Base-by-base conservation (phyloP, 106 monocot genomes). In the Triglochin maritima region DNA sequence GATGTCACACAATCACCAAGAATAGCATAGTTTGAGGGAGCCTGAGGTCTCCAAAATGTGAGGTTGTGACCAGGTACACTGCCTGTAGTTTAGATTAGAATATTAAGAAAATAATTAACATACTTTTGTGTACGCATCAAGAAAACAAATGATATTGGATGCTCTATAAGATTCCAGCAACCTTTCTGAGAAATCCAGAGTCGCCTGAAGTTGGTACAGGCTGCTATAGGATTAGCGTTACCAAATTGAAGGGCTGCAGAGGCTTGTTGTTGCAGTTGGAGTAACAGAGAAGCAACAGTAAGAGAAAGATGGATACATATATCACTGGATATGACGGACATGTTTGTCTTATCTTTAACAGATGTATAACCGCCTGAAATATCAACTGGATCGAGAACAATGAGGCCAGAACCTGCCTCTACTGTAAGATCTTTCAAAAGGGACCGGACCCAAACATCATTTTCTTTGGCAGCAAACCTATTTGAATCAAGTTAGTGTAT, bases 21-120 rank as follows among this genome's bases (percentile, higher is more conserved):
- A 53, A 96, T 82, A 67, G 70, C 87, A 81, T 88, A 96, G 70
- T 90, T 91, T 44, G 90, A 70, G 65, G 96, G 87, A 90, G 96
- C 84, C 72, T 96, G 96, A 60, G 96, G 96, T 71, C 96, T 85
- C 96, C 96, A 96, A 80, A 96, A 88, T 45, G 96, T 91, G 5
- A 96, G 88, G 64, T 73, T 84, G 72, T 80, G 81, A 45, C 81
- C 87, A 64, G 80, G 62, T 7, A 72, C 56, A 44, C 74, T 68
- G 43, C 79, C 96, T 96, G 85, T 64, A 84, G 9, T 50, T 67
- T 63, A 62, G 71, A 41, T 15, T 4, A 7, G 14, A 57, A 7
- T 44, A 54, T 5, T 11, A 43, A 50, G 10, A 60, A 71, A 47
- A 42, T 17, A 61, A 61, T 49, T 15, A 44, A 15, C 10, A 29